Evolutionary conservation across 225 moss, liverwort and hornwort species (phyloP), one percentile per base, ranked within the genome.

Genomic region (Pleurozium schreberi): DNA sequence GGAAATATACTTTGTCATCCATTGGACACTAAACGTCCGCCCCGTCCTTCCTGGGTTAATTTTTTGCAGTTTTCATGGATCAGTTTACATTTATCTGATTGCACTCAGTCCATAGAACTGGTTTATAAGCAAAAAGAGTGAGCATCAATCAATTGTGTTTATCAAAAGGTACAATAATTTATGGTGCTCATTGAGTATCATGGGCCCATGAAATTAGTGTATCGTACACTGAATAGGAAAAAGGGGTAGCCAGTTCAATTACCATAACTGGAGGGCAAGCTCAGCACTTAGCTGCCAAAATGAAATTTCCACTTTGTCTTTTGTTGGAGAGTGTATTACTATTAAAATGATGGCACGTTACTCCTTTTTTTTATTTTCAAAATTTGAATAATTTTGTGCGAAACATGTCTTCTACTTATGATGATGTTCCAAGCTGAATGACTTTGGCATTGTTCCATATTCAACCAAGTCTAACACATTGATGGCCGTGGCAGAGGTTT

Each of bases 401-500:
- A 50, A 75, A 9, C 47, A 25, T 38, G 14, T 6, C 21, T 10
- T 45, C 27, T 34, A 25, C 33, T 23, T 70, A 22, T 17, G 3
- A 71, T 85, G 17, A 11, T 58, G 38, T 12, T 77, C 42, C 42
- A 64, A 86, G 40, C 17, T 31, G 61, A 75, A 62, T 62, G 61
- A 49, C 38, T 49, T 27, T 3, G 61, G 64, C 76, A 64, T 65
- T 36, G 27, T 63, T 82, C 33, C 26, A 74, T 23, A 16, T 62
- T 81, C 25, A 73, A 64, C 36, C 14, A 1, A 43, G 23, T 47
- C 87, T 86, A 66, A 89, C 83, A 60, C 9, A 6, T 62, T 59
- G 47, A 71, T 80, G 47, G 58, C 65, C 52, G 64, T 90, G 73
- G 87, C 95, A 98, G 98, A 92, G 97, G 62, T 98, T 98, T 90